Evolutionary conservation across 495 filamentous ascomycete species (phyloP).

Genomic region (Podospora appendiculata): DNA sequence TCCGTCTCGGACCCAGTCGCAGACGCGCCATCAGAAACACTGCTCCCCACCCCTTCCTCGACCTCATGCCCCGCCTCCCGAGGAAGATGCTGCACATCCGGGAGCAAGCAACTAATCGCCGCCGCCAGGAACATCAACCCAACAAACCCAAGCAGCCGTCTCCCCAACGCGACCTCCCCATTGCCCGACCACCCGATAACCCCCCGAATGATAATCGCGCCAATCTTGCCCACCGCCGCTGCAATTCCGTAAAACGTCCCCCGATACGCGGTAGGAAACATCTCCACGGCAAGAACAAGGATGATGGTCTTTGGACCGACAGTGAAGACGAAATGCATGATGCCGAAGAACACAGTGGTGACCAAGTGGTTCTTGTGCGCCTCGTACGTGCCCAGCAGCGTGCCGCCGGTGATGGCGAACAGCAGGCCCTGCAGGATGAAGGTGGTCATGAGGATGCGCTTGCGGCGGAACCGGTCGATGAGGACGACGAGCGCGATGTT

Average conservation of each 20-base stretch:
- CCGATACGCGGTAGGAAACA: constrained; percentile 55
- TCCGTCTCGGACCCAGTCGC: no score
- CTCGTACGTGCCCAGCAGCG: not conserved
- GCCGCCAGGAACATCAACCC: not conserved
- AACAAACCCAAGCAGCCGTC: constrained; percentile 2
- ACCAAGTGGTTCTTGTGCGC: not conserved
- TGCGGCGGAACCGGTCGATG: constrained; percentile 24
- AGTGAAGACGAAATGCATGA: constrained; percentile 33
- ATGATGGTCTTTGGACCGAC: constrained; percentile 34
- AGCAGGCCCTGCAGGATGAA: constrained; percentile 19
- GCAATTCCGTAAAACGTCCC: constrained; percentile 49
- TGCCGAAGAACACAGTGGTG: constrained; percentile 20
- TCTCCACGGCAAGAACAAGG: constrained; percentile 46
- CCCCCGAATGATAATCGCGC: constrained; percentile 49
- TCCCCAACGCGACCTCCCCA: not conserved
- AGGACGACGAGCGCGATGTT: constrained; percentile 17
- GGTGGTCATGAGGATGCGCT: constrained; percentile 15
- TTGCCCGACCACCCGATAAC: constrained; percentile 27
- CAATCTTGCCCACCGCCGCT: constrained; percentile 49
- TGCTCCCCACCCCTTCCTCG: not conserved
- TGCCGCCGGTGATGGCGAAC: constrained; percentile 13
- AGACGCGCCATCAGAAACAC: no score
- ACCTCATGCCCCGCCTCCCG: no score
- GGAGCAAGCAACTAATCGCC: not conserved
- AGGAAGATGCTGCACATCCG: not conserved